Conservation (phyloP, 1,284 basidiomycete genomes). For the Heterobasidion occidentale region DNA sequence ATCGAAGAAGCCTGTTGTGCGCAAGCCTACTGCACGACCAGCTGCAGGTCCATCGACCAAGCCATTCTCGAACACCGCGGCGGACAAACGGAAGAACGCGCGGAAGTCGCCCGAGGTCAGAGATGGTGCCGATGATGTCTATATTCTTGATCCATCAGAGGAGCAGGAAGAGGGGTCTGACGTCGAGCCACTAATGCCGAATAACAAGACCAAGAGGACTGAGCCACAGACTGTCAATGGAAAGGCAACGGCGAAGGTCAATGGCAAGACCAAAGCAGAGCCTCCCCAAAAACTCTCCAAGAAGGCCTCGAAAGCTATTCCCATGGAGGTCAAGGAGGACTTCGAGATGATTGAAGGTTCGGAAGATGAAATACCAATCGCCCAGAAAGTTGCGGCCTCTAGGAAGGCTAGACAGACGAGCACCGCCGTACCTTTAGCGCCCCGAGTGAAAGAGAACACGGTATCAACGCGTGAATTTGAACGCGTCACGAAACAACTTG, state of each 20-base stretch:
- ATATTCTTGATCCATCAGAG: not conserved
- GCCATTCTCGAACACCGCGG: not conserved
- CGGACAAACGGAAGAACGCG: not conserved
- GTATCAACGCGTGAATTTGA: conserved; percentile 12
- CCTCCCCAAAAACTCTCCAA: conserved; percentile 1
- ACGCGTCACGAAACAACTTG: conserved; percentile 15
- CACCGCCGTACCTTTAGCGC: not conserved
- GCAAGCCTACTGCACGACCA: conserved; percentile 8
- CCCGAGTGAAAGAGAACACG: conserved; percentile 10
- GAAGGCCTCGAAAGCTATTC: not conserved
- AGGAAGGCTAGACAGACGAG: conserved; percentile 5
- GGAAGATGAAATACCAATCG: conserved; percentile 9
- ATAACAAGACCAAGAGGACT: conserved; percentile 7
- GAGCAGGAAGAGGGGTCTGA: not conserved
- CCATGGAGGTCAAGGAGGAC: not conserved
- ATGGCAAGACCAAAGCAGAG: conserved; percentile 19
- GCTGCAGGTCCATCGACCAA: conserved; percentile 16
- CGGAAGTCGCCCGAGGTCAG: not conserved
- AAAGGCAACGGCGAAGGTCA: conserved; percentile 14
- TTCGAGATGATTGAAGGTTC: conserved; percentile 4
- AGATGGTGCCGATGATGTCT: not conserved
- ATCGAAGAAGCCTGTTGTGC: conserved; percentile 12
- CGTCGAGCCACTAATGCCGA: conserved; percentile 9
- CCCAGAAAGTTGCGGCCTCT: conserved; percentile 1
- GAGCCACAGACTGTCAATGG: not conserved